A percentile compares a stretch with the other conserved stretches of the same genome.
Conservation (phyloP, 2,329 filamentous ascomycete genomes). For the Clarireedia hainanense region DNA sequence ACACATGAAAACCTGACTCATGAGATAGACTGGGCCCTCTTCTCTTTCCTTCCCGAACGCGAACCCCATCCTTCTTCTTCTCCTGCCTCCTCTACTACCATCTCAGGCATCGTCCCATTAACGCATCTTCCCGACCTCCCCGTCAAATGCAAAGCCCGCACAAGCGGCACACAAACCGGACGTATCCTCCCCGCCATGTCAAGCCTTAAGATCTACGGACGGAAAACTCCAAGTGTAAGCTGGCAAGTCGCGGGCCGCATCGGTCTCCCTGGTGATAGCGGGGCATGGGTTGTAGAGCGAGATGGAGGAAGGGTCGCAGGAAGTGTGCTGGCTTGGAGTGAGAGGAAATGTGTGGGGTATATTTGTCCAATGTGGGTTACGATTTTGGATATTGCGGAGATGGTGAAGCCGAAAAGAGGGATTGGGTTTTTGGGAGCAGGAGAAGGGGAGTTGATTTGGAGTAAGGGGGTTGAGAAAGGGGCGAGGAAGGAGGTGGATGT, state of each 20-base stretch:
- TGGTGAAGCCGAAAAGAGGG: slow-evolving; percentile 54
- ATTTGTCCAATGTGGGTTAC: slow-evolving; percentile 93
- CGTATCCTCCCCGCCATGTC: slow-evolving; percentile 70
- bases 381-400: slow-evolving; percentile 75
- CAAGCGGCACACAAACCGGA: slow-evolving; percentile 74
- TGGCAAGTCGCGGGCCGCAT: slow-evolving; percentile 50
- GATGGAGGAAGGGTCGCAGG: slow-evolving; percentile 80
- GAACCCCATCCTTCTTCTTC: slow-evolving; percentile 67
- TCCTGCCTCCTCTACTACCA: slow-evolving; percentile 43
- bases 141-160: slow-evolving; percentile 84
- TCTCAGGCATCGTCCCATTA: slow-evolving; percentile 48
- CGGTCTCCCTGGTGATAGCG: slow-evolving; percentile 78
- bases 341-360: slow-evolving; percentile 73
- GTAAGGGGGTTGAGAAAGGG: not conserved
- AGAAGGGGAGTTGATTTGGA: slow-evolving; percentile 31
- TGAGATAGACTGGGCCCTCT: slow-evolving; percentile 93
- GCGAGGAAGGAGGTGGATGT: not conserved
- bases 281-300: slow-evolving; percentile 88
- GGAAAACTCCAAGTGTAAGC: slow-evolving; percentile 68
- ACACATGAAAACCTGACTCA: slow-evolving; percentile 65
- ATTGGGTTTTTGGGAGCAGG: slow-evolving; percentile 63
- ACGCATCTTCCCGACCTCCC: slow-evolving; percentile 61
- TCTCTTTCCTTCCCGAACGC: slow-evolving; percentile 53
- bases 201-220: slow-evolving; percentile 80
- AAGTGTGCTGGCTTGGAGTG: slow-evolving; percentile 83